Evolutionary conservation across 2,329 filamentous ascomycete species (phyloP).

Genomic region (Chaetomiaceae sp.): DNA sequence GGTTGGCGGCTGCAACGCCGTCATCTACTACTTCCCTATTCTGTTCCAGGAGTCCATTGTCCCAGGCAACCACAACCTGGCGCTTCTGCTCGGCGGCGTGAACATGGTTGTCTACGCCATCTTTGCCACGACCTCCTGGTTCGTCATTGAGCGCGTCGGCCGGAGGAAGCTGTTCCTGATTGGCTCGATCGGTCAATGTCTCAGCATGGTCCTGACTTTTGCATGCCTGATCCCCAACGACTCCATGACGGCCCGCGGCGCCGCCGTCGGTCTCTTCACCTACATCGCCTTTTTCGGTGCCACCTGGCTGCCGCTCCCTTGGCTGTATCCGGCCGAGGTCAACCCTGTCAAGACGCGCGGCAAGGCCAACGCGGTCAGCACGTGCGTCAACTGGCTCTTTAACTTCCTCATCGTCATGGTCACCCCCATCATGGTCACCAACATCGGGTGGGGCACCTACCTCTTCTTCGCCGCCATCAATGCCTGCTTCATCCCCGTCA

Average conservation of each 20-base stretch:
- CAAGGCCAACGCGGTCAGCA: conserved; percentile 58
- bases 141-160: conserved; percentile 45
- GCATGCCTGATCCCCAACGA: conserved; percentile 31
- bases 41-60: conserved; percentile 44
- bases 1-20: conserved; percentile 51
- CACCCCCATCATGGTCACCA: conserved; percentile 52
- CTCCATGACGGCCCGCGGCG: conserved; percentile 28
- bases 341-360: conserved; percentile 54
- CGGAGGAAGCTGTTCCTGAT: conserved; percentile 58
- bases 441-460: conserved; percentile 48
- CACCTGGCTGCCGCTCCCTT: conserved; percentile 53
- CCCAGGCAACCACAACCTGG: conserved; percentile 39
- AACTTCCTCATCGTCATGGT: conserved; percentile 64
- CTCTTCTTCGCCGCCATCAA: conserved; percentile 51
- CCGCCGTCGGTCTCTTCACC: conserved; percentile 50
- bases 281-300: conserved; percentile 55
- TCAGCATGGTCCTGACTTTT: conserved; percentile 52
- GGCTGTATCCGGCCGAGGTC: conserved; percentile 57
- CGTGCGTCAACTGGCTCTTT: conserved; percentile 54
- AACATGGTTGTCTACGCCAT: conserved; percentile 56
- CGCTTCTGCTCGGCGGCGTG: conserved; percentile 47
- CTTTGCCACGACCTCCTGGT: conserved; percentile 51
- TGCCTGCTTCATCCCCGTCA: conserved; percentile 45
- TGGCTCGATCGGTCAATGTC: conserved; percentile 54
- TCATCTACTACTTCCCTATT: conserved; percentile 57